Evolutionary conservation across 2,329 filamentous ascomycete species (phyloP), one percentile per base, ranked within the genome.

Genomic region (Leptographium flavum): DNA sequence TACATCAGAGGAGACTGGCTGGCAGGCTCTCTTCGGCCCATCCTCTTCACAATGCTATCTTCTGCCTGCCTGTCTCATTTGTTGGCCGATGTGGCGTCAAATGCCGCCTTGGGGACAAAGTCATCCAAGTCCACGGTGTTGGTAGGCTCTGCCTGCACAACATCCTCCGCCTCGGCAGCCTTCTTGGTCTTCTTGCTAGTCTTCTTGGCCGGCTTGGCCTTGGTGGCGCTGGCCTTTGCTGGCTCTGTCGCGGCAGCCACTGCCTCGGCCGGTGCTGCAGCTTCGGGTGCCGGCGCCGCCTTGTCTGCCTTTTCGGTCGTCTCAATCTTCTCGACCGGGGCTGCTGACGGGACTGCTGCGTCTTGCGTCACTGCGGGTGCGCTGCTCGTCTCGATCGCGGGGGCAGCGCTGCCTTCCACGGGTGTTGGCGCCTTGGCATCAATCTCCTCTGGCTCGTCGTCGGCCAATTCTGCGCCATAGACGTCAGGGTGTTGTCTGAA

Each of bases 401-500:
- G 31, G 3, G 39, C 31, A 6, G 19, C 44, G 15, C 19, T 14
- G 14, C 21, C 39, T 15, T 31, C 35, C 4, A 9, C 22, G 11
- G 37, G 21, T 9, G 52, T 13, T 25, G 42, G 39, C 22, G 22
- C 13, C 15, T 36, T 13, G 14, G 21, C 42, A 10, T 39, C 32
- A 8, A 6, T 27, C 25, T 64, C n/a, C n/a, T n/a, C 63, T 28
- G 64, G 63, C 28, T 81, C 79, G 42, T 93, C 87, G 40, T 87
- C 83, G 30, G 83, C 81, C 17, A 95, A 70, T 61, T 96, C 90
- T 37, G 83, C 75, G 49, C 87, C 88, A 64, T 98, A 98, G 49
- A 95, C 73, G 37, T 96, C 92, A 19, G 92, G 92, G 63, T 95
- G 84, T 60, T 80, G 69, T 55, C 87, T 78, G 74, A 98, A 98